A percentile compares a stretch with the other conserved stretches of the same genome.
Evolutionary conservation across 768 basidiomycete genomes (phyloP).

Genomic region (Paxillus involutus): DNA sequence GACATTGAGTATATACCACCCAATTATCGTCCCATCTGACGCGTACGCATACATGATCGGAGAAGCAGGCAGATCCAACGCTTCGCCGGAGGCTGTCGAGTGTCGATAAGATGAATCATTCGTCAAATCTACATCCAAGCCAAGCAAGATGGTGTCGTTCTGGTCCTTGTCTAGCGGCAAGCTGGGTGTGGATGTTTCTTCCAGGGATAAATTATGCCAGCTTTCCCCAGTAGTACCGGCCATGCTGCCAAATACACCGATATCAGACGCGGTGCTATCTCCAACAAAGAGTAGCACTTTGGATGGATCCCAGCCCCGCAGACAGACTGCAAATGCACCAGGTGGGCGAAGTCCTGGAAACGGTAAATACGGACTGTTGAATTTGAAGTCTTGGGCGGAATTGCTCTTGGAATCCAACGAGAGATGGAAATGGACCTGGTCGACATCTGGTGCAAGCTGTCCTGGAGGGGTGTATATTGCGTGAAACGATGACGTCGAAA

Average conservation of each 20-base stretch:
- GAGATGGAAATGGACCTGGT: conserved; percentile 42
- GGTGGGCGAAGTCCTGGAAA: conserved; percentile 47
- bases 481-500: conserved; percentile 67
- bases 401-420: conserved; percentile 43
- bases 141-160: conserved; percentile 69
- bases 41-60: conserved; percentile 76
- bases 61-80: conserved; percentile 42
- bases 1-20: conserved; percentile 66
- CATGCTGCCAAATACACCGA: conserved; percentile 43
- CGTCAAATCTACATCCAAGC: conserved; percentile 67
- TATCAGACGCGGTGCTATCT: conserved; percentile 52
- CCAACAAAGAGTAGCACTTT: conserved; percentile 44
- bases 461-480: conserved; percentile 56
- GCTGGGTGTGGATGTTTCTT: conserved; percentile 51
- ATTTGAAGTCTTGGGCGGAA: conserved; percentile 35
- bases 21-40: conserved; percentile 76
- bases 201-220: conserved; percentile 47
- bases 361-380: conserved; percentile 42
- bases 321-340: conserved; percentile 38
- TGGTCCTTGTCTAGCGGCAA: conserved; percentile 68
- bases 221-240: conserved; percentile 28
- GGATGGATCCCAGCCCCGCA: conserved; percentile 46
- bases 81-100: conserved; percentile 41
- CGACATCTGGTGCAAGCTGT: conserved; percentile 35
- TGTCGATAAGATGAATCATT: conserved; percentile 38